phyloP scores from a whole-genome alignment of 2,329 filamentous ascomycete species.

The Salinomyces thailandicus region DNA sequence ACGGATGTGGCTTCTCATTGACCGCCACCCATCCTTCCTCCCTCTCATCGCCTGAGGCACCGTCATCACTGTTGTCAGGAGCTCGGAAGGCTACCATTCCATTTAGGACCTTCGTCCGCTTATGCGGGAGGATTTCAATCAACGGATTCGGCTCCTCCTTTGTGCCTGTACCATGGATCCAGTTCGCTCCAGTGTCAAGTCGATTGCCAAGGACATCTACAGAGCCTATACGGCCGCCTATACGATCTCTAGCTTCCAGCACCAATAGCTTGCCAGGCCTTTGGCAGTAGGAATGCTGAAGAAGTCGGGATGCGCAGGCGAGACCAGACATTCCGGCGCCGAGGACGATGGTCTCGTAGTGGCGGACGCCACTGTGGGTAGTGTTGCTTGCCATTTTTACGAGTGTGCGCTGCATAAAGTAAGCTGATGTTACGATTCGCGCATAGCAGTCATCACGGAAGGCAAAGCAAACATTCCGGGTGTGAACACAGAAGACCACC shows the following conservation, averaged over 20 bases:
- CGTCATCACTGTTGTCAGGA: not conserved
- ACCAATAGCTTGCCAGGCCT: slow-evolving; percentile 10
- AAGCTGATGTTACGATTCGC: too few species aligned
- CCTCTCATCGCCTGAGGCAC: slow-evolving; percentile 4
- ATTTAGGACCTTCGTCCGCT: slow-evolving; percentile 8
- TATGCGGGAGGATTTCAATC: slow-evolving; percentile 15
- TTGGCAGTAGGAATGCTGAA: slow-evolving; percentile 7
- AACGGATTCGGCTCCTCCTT: slow-evolving; percentile 15
- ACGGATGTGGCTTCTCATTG: not conserved
- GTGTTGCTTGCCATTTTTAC: not conserved
- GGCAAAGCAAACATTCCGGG: too few species aligned
- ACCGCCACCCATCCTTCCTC: slow-evolving; percentile 7
- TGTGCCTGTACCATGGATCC: slow-evolving; percentile 20
- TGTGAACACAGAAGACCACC: too few species aligned
- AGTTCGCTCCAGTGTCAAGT: slow-evolving; percentile 18
- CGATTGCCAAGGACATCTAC: slow-evolving; percentile 14
- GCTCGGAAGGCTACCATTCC: slow-evolving; percentile 12
- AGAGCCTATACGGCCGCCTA: slow-evolving; percentile 16
- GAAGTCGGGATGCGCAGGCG: slow-evolving; percentile 14
- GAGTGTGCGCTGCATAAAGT: slow-evolving; percentile 1
- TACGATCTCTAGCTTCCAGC: slow-evolving; percentile 15
- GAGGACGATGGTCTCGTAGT: slow-evolving; percentile 12
- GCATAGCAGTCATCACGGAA: too few species aligned
- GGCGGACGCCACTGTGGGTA: not conserved
- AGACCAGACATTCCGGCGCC: slow-evolving; percentile 19